Conservation (phyloP, 306 rosid species). For the Medicago lupulina region DNA sequence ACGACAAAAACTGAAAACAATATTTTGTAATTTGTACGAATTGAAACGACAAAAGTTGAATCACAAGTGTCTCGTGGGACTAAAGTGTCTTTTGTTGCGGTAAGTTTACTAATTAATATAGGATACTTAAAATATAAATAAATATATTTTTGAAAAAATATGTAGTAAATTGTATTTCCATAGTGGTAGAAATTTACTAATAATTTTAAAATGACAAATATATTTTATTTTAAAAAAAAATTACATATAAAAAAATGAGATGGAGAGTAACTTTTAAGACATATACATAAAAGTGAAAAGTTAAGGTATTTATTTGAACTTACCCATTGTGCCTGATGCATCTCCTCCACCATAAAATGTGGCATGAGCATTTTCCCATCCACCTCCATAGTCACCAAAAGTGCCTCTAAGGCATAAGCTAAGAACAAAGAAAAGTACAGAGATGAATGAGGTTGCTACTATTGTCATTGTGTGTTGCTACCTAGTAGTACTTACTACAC, state of each 20-base stretch:
- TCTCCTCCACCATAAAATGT: conserved; percentile 99
- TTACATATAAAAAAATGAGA: not conserved
- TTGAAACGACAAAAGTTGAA: too few species aligned
- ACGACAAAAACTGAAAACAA: not conserved
- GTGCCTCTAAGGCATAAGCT: conserved; percentile 53
- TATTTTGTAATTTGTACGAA: too few species aligned
- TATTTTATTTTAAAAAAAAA: too few species aligned
- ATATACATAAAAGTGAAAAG: not conserved
- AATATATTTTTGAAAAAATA: too few species aligned
- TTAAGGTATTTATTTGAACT: conserved; percentile 23
- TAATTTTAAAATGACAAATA: not conserved
- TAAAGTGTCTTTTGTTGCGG: not conserved
- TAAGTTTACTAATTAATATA: not conserved
- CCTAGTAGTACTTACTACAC: not conserved
- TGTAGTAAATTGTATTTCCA: not conserved
- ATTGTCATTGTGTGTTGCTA: conserved; percentile 55
- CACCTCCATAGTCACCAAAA: conserved; percentile 67
- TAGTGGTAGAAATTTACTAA: too few species aligned
- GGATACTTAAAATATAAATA: not conserved
- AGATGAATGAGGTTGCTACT: conserved; percentile 52
- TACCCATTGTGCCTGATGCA: conserved; percentile 99
- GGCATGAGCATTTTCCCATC: conserved; percentile 89
- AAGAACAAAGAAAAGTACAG: conserved; percentile 58
- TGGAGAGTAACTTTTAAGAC: too few species aligned
- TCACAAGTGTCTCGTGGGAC: not conserved